Base-by-base conservation (phyloP, 2,329 filamentous ascomycete species). In the Neopestalotiopsis sp. region DNA sequence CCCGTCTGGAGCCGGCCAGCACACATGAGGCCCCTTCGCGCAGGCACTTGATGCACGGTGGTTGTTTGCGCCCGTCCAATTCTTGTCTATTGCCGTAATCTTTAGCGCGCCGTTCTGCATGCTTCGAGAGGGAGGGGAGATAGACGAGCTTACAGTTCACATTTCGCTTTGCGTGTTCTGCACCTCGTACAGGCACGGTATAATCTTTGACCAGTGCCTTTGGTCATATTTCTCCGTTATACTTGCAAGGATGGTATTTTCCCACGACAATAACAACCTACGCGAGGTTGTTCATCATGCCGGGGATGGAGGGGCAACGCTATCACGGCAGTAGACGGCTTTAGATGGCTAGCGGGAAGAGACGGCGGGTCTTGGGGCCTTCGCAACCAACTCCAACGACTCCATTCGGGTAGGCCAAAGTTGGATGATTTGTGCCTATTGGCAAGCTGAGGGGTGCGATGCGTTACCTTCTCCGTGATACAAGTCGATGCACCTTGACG, bases 301-400 rank as follows among this genome's bases (percentile, higher is more conserved):
- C 45, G n/a, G 45, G 24, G n/a, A 20, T 9, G 45, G 45, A 53
- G 45, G 45, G n/a, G 45, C 45, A 53, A 20, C n/a, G 17, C 45
- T 17, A 6, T 9, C 45, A 9, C 45, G 45, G 45, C 5, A 53
- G 45, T 20, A 53, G 45, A 53, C 45, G 45, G 45, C 45, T 53
- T n/a, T 53, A 53, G 45, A 53, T 53, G 45, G 45, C n/a, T 53
- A 53, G 45, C 45, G 45, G 45, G 5, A 53, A 53, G 45, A 53
- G 45, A 53, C 9, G 45, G 45, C 45, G 45, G 45, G 17, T 20
- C 14, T n/a, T 20, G 14, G n/a, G 34, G 6, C 6, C 5, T 38
- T 28, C 24, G 24, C 45, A 17, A n/a, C 2, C 45, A 53, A n/a
- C n/a, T 53, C 45, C 45, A 20, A 20, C 45, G n/a, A 6, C 45